Base-by-base conservation (phyloP, 352 stramenopile species). In the Phytophthora foliorum region DNA sequence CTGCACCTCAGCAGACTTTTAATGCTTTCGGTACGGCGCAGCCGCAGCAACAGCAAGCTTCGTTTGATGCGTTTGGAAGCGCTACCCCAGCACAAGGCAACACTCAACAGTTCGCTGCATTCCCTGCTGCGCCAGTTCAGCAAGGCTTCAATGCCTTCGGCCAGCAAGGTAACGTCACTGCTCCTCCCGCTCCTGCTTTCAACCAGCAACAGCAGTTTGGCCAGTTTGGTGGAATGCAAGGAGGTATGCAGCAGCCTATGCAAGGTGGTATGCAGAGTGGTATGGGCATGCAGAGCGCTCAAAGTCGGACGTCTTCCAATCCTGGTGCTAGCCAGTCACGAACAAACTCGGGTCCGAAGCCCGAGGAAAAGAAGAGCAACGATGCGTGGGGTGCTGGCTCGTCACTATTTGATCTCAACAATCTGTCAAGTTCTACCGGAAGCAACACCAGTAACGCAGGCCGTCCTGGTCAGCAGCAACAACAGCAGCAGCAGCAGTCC, bases 341-440 rank as follows among this genome's bases (percentile, higher is more conserved):
- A 61, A 75, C 69, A 25, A 81, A 67, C 36, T 70, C 67, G n/a
- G 67, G 55, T 22, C 52, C 72, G 10, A 69, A 69, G 25, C 58
- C 57, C n/a, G 68, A 72, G 48, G 75, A 90, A n/a, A 82, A 77
- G 41, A 80, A 84, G 61, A 81, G 80, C 29, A 92, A 86, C 51
- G 87, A 95, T 48, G 87, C 87, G 4, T 95, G 87, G 87, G 87
- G 87, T 48, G 87, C 87, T 69, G 87, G 87, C 9, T 95, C 87
- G 0, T 89, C 79, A 46, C 67, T 95, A 14, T 91, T 93, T 16
- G 76, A 95, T 57, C 70, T 95, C n/a, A 92, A 80, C 67, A 95
- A 95, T 62, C 64, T 95, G 46, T 74, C 64, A 25, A 68, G 62
- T 14, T 81, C 78, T 60, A 60, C 55, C 5, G 36, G 63, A n/a